Percentiles rank a stretch among this genome's conserved stretches.
phyloP scores from a whole-genome alignment of 1,139 yeast species.

The Blastobotrys elegans region DNA sequence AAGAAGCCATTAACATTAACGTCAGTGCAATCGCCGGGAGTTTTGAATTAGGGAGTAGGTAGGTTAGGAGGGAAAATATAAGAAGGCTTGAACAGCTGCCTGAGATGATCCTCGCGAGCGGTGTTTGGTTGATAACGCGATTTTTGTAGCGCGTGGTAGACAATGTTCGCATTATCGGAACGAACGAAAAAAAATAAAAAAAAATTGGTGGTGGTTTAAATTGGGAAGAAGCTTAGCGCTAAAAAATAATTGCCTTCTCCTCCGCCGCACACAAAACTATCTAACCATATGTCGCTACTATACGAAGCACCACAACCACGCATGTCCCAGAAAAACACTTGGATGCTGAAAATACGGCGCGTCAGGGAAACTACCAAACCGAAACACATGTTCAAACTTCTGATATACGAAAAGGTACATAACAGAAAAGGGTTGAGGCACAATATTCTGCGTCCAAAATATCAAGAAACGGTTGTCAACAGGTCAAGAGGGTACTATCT shows the following conservation, averaged over 20 bases:
- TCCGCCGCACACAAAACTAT: too few relatives aligned
- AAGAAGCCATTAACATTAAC: slow-evolving; percentile 8
- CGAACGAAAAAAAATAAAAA: background rate
- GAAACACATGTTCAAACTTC: background rate
- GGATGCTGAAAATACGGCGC: background rate
- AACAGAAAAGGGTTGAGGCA: too few relatives aligned
- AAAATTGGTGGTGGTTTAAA: too few relatives aligned
- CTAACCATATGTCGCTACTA: background rate
- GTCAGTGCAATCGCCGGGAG: slow-evolving; percentile 5
- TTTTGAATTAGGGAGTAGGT: background rate
- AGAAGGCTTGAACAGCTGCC: slow-evolving; percentile 6
- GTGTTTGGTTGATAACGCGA: background rate
- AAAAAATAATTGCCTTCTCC: too few relatives aligned
- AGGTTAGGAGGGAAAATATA: background rate
- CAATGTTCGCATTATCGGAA: background rate
- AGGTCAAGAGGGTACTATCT: background rate
- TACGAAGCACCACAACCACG: slow-evolving; percentile 3
- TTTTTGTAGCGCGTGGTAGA: background rate
- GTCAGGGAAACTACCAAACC: background rate
- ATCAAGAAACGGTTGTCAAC: background rate
- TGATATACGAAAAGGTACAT: background rate
- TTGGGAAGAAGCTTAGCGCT: too few relatives aligned
- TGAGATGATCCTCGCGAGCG: background rate
- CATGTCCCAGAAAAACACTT: background rate
- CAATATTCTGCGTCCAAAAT: too few relatives aligned